Percentiles rank a stretch among this genome's conserved stretches.
phyloP scores from a whole-genome alignment of 495 filamentous ascomycete genomes.

The Trichoderma reesei region DNA sequence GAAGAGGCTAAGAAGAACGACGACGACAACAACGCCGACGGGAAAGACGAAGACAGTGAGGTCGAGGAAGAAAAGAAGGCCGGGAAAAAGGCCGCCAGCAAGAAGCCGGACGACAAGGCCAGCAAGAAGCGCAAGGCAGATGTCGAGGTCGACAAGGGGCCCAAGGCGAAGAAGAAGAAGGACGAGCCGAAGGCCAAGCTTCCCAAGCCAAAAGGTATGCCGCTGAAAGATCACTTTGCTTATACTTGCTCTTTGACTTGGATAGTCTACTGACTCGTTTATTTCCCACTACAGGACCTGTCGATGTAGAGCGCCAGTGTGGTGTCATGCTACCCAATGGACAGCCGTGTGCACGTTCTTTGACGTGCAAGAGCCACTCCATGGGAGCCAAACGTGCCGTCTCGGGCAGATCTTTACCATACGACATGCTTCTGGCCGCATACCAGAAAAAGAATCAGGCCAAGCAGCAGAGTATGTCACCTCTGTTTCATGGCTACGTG shows the following conservation, averaged over 20 bases:
- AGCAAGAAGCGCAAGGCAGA: conserved; percentile 93
- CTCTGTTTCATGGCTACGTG: not conserved
- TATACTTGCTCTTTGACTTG: conserved; percentile 9
- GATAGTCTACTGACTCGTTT: conserved; percentile 9
- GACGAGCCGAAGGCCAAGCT: conserved; percentile 87
- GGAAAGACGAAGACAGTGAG: conserved; percentile 74
- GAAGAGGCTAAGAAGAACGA: conserved; percentile 50
- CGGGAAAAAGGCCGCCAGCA: conserved; percentile 60
- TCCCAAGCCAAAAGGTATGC: conserved; percentile 70
- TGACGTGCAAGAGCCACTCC: conserved; percentile 93
- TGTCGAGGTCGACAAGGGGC: conserved; percentile 59
- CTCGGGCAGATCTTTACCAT: conserved; percentile 80
- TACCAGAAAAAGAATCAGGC: conserved; percentile 99
- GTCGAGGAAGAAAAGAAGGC: conserved; percentile 44
- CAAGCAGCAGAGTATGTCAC: conserved; percentile 76
- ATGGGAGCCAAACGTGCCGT: conserved; percentile 95
- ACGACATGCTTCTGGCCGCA: conserved; percentile 84
- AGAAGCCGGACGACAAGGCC: conserved; percentile 59
- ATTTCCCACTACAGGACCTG: conserved; percentile 46
- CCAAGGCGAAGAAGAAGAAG: conserved; percentile 82
- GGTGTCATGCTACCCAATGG: conserved; percentile 78
- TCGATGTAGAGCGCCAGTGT: conserved; percentile 96
- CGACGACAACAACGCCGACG: conserved; percentile 39
- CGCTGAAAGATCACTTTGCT: not conserved
- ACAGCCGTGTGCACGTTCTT: conserved; percentile 76